phyloP scores from a whole-genome alignment of 2,329 filamentous ascomycete genomes.

The Phialophora chinensis region DNA sequence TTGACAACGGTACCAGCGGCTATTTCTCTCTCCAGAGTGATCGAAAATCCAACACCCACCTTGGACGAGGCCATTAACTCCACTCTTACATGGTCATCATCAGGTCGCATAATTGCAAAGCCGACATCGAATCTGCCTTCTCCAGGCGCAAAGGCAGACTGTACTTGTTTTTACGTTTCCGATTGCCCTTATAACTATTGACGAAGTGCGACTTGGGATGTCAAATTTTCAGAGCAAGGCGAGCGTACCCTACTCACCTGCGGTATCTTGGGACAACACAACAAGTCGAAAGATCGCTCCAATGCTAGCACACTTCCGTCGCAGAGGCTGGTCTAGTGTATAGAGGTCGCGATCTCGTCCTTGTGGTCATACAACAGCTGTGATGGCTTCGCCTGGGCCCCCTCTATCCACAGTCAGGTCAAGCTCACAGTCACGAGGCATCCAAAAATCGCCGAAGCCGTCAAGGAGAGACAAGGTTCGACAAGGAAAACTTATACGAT shows the following conservation, averaged over 20 bases:
- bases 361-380: constrained; percentile 37
- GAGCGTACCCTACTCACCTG: not conserved
- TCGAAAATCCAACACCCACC: constrained; percentile 15
- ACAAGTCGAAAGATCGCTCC: not conserved
- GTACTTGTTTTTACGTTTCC: constrained; percentile 38
- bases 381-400: constrained; percentile 23
- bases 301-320: not conserved
- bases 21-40: constrained; percentile 31
- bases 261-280: not conserved
- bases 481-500: constrained; percentile 53
- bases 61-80: constrained; percentile 24
- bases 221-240: constrained; percentile 14
- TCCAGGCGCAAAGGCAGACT: constrained; percentile 27
- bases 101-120: constrained; percentile 28
- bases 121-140: constrained; percentile 34
- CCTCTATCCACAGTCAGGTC: constrained; percentile 60
- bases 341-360: not conserved
- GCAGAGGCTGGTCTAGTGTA: not conserved
- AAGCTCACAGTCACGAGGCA: constrained; percentile 72
- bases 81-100: constrained; percentile 20
- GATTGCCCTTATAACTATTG: constrained; percentile 63
- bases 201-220: constrained; percentile 38
- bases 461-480: constrained; percentile 33
- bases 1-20: constrained; percentile 32
- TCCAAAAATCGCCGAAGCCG: constrained; percentile 62